Evolutionary conservation across 192 early-diverging fungal genomes (phyloP).

Genomic region (Coemansia guatemalensis): DNA sequence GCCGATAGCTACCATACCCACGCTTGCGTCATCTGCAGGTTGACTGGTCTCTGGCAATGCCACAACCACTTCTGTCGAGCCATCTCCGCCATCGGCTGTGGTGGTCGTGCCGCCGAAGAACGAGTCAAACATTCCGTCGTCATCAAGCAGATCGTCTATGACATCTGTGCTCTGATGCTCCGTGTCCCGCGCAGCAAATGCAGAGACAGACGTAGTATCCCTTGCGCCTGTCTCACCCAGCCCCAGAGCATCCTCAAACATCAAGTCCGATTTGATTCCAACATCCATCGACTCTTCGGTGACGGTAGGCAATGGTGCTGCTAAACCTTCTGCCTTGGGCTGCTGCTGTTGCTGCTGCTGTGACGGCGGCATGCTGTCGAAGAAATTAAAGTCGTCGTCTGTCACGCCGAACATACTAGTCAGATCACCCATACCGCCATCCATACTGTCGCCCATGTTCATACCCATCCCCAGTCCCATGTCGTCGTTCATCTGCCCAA

Average conservation of each 20-base stretch:
- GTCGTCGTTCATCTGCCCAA: conserved; percentile 27
- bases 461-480: conserved; percentile 42
- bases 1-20: not conserved
- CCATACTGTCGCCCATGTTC: conserved; percentile 33
- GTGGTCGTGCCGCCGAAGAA: conserved; percentile 34
- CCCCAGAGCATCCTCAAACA: conserved; percentile 1
- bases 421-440: conserved; percentile 32
- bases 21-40: not conserved
- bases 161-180: conserved; percentile 7
- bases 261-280: conserved; percentile 6
- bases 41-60: not conserved
- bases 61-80: not conserved
- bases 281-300: conserved; percentile 10
- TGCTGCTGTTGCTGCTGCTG: conserved; percentile 22
- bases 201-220: not conserved
- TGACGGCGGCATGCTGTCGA: conserved; percentile 36
- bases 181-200: not conserved
- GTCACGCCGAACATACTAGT: conserved; percentile 50
- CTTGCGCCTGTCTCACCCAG: not conserved
- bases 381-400: conserved; percentile 53
- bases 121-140: conserved; percentile 45
- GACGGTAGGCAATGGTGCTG: conserved; percentile 2
- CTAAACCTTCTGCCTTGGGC: conserved; percentile 1
- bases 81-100: not conserved
- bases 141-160: conserved; percentile 43